Base-by-base conservation (phyloP, 1,139 yeast species). In the Waltiozyma sp. region DNA sequence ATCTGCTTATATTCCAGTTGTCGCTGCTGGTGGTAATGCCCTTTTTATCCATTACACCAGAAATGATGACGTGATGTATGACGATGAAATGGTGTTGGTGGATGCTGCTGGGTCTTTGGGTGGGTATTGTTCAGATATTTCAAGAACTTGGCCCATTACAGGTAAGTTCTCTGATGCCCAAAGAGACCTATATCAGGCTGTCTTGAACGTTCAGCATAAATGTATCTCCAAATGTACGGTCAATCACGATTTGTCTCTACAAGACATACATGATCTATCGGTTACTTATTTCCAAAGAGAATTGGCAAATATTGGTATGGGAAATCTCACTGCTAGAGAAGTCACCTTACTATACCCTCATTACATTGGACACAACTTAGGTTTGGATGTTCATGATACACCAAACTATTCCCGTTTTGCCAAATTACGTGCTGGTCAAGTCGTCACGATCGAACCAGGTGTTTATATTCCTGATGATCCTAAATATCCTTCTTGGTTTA, bases 41-140 rank as follows among this genome's bases (percentile, higher is more conserved):
- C 66, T 88, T 38, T 82, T 91, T 37, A 87, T 91, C 47, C 97
- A 89, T 61, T 89, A 89, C 60, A 88, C 95, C 0, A 69, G 94
- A 47, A 89, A 89, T 56, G 94, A 89, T 60, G 95, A 85, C 58
- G 62, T 81, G 24, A 68, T 89, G 46, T 73, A 73, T 46, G 70
- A 73, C 40, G 88, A 80, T 50, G 97, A 91, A 49, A 64, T 88
- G 69, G 96, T 89, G 8, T 74, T 91, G 41, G 87, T 91, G 6
- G 99, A 93, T 62, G 98, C 98, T 3, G 95, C 95, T 1, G 99
- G 97, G 6, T 75, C 86, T 46, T 64, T 82, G 38, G 98, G 97
- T 26, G 96, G 96, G 0, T 93, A 93, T 62, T 82, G 95, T 58
- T 81, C 97, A 1, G 99, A 93, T 61, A 91, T 93, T 40, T 88